These are phyloP conservation scores for Penicillium sp. DNA, from an alignment of 2,329 filamentous ascomycete species.

Conservation along the genomic window DNA sequence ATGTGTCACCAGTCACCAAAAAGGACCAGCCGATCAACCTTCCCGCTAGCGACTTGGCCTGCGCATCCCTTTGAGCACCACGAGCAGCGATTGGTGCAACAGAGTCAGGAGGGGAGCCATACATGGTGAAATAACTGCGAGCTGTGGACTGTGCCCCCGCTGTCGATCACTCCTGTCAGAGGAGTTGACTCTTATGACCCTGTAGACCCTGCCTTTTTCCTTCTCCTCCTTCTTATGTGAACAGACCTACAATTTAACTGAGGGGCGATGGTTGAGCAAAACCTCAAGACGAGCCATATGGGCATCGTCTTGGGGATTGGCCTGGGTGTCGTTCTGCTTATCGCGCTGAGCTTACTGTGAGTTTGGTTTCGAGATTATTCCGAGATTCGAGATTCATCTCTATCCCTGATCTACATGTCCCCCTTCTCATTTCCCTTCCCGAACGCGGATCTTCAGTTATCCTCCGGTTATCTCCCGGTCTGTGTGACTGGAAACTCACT, in stretches of 20 bases:
- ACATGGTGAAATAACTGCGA: not conserved
- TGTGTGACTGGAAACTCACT: not conserved
- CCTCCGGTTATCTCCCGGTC: not conserved
- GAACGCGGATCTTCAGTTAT: not conserved
- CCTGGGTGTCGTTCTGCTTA: slow-evolving; percentile 30
- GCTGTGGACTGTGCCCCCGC: slow-evolving; percentile 13
- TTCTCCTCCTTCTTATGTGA: not conserved
- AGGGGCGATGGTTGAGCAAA: slow-evolving; percentile 12
- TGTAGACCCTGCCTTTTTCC: not conserved
- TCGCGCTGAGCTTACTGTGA: slow-evolving; percentile 33
- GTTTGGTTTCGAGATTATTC: slow-evolving; percentile 4
- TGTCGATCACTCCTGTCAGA: slow-evolving; percentile 16
- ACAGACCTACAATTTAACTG: not conserved
- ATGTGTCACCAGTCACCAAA: not conserved
- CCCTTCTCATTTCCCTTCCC: not conserved
- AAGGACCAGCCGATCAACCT: slow-evolving; percentile 20
- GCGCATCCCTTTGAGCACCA: no score
- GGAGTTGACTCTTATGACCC: not conserved
- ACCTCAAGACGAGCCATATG: slow-evolving; percentile 26
- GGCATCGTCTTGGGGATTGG: slow-evolving; percentile 33
- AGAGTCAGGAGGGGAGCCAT: slow-evolving; percentile 3
- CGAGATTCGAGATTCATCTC: not conserved
- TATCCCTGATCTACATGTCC: not conserved
- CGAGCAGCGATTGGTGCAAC: slow-evolving; percentile 13
- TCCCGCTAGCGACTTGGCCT: slow-evolving; percentile 12